Base-by-base conservation (phyloP, 2,329 filamentous ascomycete genomes). In the Xylaria sp. region DNA sequence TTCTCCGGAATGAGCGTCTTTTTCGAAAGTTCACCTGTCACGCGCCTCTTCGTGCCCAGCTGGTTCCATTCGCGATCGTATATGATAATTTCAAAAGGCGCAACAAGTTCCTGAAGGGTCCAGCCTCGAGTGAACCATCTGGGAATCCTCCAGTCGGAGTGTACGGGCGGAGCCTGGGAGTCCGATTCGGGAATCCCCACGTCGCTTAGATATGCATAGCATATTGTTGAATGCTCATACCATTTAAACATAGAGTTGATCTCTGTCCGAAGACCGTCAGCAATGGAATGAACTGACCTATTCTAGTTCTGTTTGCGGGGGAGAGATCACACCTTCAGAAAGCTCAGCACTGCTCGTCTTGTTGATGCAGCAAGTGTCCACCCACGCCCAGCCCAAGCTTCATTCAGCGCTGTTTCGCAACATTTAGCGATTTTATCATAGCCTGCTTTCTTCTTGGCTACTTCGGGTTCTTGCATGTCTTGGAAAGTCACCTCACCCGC, bases 361-460 rank as follows among this genome's bases (percentile, higher is more conserved):
- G 18, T 70, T 28, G 49, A 70, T 70, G 43, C 60, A 67, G 56
- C 68, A 74, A 54, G 74, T 76, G 52, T 75, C 74, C 12, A 75
- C 63, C 73, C 74, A 75, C 20, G 71, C 71, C 73, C 73, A 76
- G n/a, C 52, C 49, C 13, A 76, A 33, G 15, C 73, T 31, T 75
- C 71, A 36, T 46, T 49, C 4, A 57, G 31, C 1, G 74, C 72
- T 51, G 65, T 68, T 18, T 71, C 46, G 48, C 73, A 75, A 36
- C 71, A 73, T 48, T 70, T 66, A 8, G 70, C 63, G 36, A 75
- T 75, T 57, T 75, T 76, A 2, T 18, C 36, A 51, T 64, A 76
- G 13, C 74, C 72, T 10, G 67, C 64, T 36, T 71, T 72, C n/a
- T 31, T 62, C 28, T 39, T 39, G 23, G 52, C 61, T 6, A 67